phyloP scores from a whole-genome alignment of 495 filamentous ascomycete genomes.

The Tuber magnatum region DNA sequence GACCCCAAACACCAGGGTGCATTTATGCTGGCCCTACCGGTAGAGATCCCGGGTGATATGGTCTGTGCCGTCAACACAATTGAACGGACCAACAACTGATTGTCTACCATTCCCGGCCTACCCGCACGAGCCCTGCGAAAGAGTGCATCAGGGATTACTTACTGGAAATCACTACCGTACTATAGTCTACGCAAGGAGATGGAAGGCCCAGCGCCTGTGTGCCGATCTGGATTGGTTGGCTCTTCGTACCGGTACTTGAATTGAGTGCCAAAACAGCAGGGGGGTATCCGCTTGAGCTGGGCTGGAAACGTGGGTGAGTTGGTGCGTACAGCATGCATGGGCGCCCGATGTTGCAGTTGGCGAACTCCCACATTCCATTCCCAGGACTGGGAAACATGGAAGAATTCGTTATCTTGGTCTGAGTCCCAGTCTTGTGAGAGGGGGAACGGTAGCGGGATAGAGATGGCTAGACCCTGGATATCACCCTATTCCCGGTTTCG shows the following conservation, averaged over 20 bases:
- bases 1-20: background rate
- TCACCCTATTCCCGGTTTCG: background rate
- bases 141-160: background rate
- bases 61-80: background rate
- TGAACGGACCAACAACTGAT: background rate
- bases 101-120: background rate
- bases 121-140: background rate
- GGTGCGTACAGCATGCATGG: background rate
- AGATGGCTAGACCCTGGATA: background rate
- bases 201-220: background rate
- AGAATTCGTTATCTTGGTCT: background rate
- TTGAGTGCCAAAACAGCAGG: background rate
- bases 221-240: background rate
- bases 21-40: background rate
- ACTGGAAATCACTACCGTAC: background rate
- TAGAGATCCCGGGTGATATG: background rate
- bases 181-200: background rate
- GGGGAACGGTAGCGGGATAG: background rate
- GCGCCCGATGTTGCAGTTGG: background rate
- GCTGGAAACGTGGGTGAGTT: background rate
- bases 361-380: background rate
- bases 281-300: background rate
- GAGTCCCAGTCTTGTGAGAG: background rate
- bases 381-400: background rate
- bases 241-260: background rate